Conservation (phyloP, 768 basidiomycete species). For the Xerocomellus chrysenteron region DNA sequence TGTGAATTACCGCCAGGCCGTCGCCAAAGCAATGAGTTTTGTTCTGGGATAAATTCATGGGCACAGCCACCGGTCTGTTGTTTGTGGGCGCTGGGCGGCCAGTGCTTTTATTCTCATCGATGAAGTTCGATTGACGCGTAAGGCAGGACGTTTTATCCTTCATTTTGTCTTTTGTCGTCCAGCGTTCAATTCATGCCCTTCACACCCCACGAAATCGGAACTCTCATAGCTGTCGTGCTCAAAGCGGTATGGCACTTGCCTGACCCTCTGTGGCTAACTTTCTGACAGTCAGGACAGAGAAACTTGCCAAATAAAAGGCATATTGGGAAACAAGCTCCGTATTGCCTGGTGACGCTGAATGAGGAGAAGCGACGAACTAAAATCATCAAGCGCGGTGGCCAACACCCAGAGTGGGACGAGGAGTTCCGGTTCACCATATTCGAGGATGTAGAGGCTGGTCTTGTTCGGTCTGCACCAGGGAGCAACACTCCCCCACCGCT, state of each 20-base stretch:
- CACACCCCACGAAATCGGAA: conserved; percentile 78
- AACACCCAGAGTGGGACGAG: conserved; percentile 99
- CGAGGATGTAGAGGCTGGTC: conserved; percentile 68
- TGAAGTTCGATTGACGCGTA: conserved; percentile 16
- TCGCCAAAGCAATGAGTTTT: not conserved
- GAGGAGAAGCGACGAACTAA: conserved; percentile 86
- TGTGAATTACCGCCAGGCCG: not conserved
- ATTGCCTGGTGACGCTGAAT: conserved; percentile 77
- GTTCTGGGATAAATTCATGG: not conserved
- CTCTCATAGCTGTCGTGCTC: conserved; percentile 88
- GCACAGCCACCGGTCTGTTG: conserved; percentile 24
- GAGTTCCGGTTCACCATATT: conserved; percentile 90
- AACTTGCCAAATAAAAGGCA: conserved; percentile 89
- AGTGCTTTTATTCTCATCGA: conserved; percentile 6
- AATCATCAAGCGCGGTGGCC: conserved; percentile 94
- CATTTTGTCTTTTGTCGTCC: not conserved
- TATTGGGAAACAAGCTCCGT: conserved; percentile 97
- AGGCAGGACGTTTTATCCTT: conserved; percentile 16
- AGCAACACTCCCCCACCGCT: conserved; percentile 60
- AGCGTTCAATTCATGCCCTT: conserved; percentile 47
- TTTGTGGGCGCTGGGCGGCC: not conserved
- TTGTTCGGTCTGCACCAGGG: conserved; percentile 40
- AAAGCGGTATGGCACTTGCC: conserved; percentile 72
- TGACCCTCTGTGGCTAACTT: conserved; percentile 1
- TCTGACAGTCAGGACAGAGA: conserved; percentile 49